A percentile compares a stretch with the other conserved stretches of the same genome.
Conservation (phyloP, 2,329 filamentous ascomycete genomes). For the Tolypocladium paradoxum region DNA sequence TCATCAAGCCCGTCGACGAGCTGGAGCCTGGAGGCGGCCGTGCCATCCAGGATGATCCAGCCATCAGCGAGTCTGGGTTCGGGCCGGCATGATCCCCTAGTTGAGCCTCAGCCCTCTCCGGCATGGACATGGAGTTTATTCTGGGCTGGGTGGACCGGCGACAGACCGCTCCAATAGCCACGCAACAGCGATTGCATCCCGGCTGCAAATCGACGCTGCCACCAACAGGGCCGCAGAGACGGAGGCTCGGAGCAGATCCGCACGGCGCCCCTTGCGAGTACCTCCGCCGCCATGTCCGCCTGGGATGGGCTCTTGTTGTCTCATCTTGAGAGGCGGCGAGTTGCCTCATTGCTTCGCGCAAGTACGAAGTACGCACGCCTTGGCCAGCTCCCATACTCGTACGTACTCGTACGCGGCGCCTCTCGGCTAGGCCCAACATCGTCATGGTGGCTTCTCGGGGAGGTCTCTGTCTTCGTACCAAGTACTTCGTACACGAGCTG, state of each 20-base stretch:
- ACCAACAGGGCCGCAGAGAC: neutral
- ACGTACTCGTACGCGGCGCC: neutral
- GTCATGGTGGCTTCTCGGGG: neutral
- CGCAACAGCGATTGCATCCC: neutral
- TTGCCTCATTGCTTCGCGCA: neutral
- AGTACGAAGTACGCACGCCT: neutral
- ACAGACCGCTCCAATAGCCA: neutral
- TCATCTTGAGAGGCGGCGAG: neutral
- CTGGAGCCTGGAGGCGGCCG: neutral
- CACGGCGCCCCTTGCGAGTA: neutral
- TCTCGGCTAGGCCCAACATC: neutral
- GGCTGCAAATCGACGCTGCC: neutral
- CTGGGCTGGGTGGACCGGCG: neutral
- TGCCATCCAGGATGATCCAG: too few species aligned
- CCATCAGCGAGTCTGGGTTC: slow-evolving; percentile 2
- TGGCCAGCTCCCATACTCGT: neutral
- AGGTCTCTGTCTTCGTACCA: too few species aligned
- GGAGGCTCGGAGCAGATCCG: slow-evolving; percentile 3
- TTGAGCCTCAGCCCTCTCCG: slow-evolving; percentile 1
- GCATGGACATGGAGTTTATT: neutral
- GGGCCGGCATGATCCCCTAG: slow-evolving; percentile 1
- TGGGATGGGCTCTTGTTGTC: neutral
- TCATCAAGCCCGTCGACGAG: neutral
- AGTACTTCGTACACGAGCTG: neutral
- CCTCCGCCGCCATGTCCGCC: neutral